Base-by-base conservation (phyloP, 805 yeast species). In the Schizosaccharomyces lindneri region DNA sequence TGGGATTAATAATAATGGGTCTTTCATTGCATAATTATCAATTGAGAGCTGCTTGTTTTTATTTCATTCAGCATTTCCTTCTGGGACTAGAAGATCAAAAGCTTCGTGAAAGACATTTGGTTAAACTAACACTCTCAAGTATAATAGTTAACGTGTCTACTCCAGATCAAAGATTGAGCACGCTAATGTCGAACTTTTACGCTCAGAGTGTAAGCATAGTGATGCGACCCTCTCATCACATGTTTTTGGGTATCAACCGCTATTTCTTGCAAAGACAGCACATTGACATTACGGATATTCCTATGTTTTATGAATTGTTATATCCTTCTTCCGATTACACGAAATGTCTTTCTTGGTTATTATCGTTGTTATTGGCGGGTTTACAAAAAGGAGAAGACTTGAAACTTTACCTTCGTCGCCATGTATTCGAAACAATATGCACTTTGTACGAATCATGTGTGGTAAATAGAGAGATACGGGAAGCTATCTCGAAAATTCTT, bases 221-320 rank as follows among this genome's bases (percentile, higher is more conserved):
- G 3, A 51, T 51, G 57, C 15, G 36, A 15, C 57, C 57, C 7
- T 24, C 57, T 2, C 90, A 86, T 64, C 77, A 76, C 66, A 69
- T 90, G 24, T 85, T 83, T 70, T 95, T 88, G 64, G 80, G 80
- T 65, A 79, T 81, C 5, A 27, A 61, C 11, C 31, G 61, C 21
- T 62, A 55, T 43, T 32, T 60, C 11, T 62, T 64, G 21, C 55
- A 60, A 21, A n/a, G 48, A 15, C 61, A 46, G 24, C 36, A 27
- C 11, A 27, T 60, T 36, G 59, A 60, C 19, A 15, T 21, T 24
- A 15, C 36, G 19, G 62, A 60, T 21, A 60, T 60, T 17, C 62
- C 62, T 17, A 36, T 60, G 57, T 60, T 21, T 43, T 43, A 51
- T 24, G 46, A 36, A 27, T 11, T 60, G n/a, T 27, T 60, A 27